Conservation (phyloP, 1,139 yeast genomes). For the Candida pseudoviswanathii region DNA sequence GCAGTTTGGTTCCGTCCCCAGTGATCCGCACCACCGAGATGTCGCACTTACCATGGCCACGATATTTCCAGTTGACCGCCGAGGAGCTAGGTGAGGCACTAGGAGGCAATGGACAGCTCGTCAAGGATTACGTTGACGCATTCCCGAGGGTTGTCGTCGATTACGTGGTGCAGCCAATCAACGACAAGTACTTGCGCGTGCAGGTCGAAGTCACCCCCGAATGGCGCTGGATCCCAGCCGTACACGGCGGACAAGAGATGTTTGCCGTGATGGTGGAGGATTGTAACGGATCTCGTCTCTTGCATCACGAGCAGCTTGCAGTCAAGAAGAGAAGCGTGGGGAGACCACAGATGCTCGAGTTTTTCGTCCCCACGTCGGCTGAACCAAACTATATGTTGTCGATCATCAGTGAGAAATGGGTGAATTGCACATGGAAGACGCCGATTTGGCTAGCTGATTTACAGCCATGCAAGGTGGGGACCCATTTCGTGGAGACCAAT, state of each 20-base stretch:
- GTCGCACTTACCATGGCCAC: constrained; percentile 80
- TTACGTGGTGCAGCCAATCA: constrained; percentile 74
- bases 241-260: constrained; percentile 68
- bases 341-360: constrained; percentile 61
- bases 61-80: constrained; percentile 70
- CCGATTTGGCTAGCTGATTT: constrained; percentile 63
- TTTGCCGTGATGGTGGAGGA: constrained; percentile 80
- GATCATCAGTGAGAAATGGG: constrained; percentile 80
- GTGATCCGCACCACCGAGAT: constrained; percentile 75
- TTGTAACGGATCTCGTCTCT: constrained; percentile 75
- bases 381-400: constrained; percentile 81
- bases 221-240: constrained; percentile 71
- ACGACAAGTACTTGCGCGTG: constrained; percentile 64
- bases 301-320: constrained; percentile 57
- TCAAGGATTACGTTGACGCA: constrained; percentile 62
- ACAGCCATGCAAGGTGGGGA: constrained; percentile 68
- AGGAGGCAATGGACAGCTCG: constrained; percentile 63
- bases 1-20: constrained; percentile 61
- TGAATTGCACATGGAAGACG: constrained; percentile 66
- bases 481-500: constrained; percentile 56
- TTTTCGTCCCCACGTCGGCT: constrained; percentile 58
- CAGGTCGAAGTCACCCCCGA: constrained; percentile 68
- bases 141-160: constrained; percentile 69
- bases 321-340: constrained; percentile 52
- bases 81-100: constrained; percentile 83